Conservation (phyloP, 805 yeast species). For the Ogataea sp. region DNA sequence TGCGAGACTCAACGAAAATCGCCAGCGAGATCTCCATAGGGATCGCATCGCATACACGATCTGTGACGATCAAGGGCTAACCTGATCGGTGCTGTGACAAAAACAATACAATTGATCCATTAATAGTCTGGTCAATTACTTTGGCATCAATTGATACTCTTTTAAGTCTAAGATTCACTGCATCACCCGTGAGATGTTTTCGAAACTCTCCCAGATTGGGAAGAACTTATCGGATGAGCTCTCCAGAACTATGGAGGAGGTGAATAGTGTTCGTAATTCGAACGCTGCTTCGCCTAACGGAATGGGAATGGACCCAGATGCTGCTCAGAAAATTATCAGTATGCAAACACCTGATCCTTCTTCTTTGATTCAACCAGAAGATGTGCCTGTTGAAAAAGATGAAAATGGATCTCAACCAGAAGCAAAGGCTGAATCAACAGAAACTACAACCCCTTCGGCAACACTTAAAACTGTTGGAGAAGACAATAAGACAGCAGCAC, state of each 20-base stretch:
- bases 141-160: not conserved
- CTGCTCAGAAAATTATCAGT: constrained; percentile 26
- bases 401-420: not conserved
- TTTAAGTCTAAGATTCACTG: too few species aligned
- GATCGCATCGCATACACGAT: too few species aligned
- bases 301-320: constrained; percentile 17
- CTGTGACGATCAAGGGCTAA: too few species aligned
- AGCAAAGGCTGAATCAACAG: not conserved
- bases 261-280: constrained; percentile 11
- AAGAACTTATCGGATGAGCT: constrained; percentile 60
- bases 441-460: not conserved
- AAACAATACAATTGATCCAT: too few species aligned
- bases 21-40: too few species aligned
- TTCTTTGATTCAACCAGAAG: constrained; percentile 39
- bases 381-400: constrained; percentile 20
- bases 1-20: too few species aligned
- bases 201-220: constrained; percentile 51
- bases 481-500: too few species aligned
- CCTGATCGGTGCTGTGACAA: too few species aligned
- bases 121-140: too few species aligned
- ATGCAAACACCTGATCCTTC: constrained; percentile 40
- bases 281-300: too few species aligned
- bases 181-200: constrained; percentile 41
- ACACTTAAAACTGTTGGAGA: not conserved
- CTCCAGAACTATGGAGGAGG: constrained; percentile 25